Percentiles rank a stretch among this genome's conserved stretches.
Evolutionary conservation across 2,329 filamentous ascomycete species (phyloP).

Genomic region (Xylariaceae sp.): DNA sequence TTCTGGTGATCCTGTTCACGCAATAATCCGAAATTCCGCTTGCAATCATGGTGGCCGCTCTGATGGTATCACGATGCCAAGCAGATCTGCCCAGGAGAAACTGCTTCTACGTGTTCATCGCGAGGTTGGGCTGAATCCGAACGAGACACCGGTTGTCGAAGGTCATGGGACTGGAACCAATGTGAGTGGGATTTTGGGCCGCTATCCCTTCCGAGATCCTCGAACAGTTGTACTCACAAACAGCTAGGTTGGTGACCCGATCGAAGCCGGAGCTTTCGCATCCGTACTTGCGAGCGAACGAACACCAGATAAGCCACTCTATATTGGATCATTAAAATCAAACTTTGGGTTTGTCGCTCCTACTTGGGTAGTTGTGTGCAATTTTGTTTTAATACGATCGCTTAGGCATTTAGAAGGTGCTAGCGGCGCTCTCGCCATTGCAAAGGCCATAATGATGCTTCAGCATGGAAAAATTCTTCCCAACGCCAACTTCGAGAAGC

Average conservation of each 20-base stretch:
- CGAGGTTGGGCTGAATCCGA: slow-evolving; percentile 3
- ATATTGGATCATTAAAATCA: slow-evolving; percentile 27
- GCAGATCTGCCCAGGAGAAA: slow-evolving; percentile 9
- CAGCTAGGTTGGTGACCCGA: slow-evolving; percentile 12
- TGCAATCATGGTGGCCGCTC: slow-evolving; percentile 13
- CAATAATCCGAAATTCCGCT: slow-evolving; percentile 10
- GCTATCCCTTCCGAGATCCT: too few relatives aligned
- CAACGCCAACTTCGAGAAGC: slow-evolving; percentile 25
- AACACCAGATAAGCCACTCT: slow-evolving; percentile 23
- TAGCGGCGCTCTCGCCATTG: slow-evolving; percentile 24
- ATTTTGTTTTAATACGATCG: background rate
- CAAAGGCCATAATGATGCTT: slow-evolving; percentile 30
- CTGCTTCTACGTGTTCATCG: slow-evolving; percentile 11
- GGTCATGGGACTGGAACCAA: slow-evolving; percentile 13
- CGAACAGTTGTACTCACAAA: background rate
- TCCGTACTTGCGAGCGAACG: slow-evolving; percentile 19
- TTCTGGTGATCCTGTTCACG: slow-evolving; percentile 9
- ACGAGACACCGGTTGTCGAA: slow-evolving; percentile 8
- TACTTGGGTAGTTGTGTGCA: background rate
- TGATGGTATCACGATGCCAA: slow-evolving; percentile 13
- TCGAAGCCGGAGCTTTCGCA: slow-evolving; percentile 24
- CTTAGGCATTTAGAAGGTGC: slow-evolving; percentile 25
- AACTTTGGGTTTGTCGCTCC: slow-evolving; percentile 16
- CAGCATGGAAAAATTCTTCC: slow-evolving; percentile 25
- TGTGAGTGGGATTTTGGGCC: slow-evolving; percentile 1